Percentiles rank a stretch among this genome's conserved stretches.
Evolutionary conservation across 345 rosid genomes (phyloP).

Genomic region (Populus nigra): DNA sequence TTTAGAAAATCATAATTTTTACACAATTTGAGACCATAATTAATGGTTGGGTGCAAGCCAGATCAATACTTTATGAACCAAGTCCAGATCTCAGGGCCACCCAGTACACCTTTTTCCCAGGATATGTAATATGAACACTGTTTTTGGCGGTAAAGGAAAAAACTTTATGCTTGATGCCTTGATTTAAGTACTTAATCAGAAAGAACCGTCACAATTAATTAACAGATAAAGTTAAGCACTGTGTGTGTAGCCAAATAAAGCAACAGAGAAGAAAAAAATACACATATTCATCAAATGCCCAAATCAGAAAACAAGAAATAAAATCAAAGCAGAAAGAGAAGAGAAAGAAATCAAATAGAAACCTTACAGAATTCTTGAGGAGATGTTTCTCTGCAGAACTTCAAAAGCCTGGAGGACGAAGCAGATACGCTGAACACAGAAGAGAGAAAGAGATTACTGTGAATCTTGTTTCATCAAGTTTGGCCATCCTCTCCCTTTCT

Average conservation of each 20-base stretch:
- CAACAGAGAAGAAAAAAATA: background rate
- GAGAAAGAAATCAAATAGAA: background rate
- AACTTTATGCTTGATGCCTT: background rate
- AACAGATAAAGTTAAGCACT: conserved; percentile 1
- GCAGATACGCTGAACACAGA: conserved; percentile 7
- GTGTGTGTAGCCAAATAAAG: conserved; percentile 1
- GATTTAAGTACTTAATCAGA: background rate
- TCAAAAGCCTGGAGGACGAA: conserved; percentile 16
- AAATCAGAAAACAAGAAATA: background rate
- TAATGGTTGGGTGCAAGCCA: background rate
- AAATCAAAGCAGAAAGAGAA: background rate
- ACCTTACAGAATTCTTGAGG: conserved; percentile 27
- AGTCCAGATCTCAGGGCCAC: conserved; percentile 3
- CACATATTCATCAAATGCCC: conserved; percentile 6
- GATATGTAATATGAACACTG: background rate
- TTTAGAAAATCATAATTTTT: background rate
- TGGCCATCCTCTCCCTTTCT: conserved; percentile 8
- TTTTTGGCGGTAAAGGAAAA: background rate
- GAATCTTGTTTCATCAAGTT: background rate
- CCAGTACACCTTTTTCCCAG: background rate
- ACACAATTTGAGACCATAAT: background rate
- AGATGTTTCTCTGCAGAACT: background rate
- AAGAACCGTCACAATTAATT: background rate
- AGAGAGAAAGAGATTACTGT: background rate
- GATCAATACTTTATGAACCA: background rate